Percentiles rank a stretch among this genome's conserved stretches.
Conservation (phyloP, 148 eudicot genomes). For the Vaccinium vitisidaea region DNA sequence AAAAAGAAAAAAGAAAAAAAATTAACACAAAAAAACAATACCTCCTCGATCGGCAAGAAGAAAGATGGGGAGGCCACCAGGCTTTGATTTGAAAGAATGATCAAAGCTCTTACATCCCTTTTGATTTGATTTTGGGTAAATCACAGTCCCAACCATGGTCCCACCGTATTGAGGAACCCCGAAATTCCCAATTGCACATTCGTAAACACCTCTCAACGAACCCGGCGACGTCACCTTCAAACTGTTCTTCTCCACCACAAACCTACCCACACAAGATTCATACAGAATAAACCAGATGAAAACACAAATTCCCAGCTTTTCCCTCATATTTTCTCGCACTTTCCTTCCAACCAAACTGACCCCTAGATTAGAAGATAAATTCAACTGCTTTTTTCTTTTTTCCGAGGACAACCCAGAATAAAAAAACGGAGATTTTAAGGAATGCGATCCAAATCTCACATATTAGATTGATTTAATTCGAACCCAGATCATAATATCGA, state of each 20-base stretch:
- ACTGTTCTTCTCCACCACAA: conserved; percentile 95
- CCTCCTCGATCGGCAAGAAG: conserved; percentile 92
- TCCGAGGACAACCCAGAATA: not conserved
- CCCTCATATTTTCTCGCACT: conserved; percentile 31
- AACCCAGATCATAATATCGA: not conserved
- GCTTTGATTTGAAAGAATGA: conserved; percentile 53
- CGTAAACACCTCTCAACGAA: conserved; percentile 57
- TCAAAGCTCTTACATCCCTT: conserved; percentile 62
- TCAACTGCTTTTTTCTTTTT: not conserved
- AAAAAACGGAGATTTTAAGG: not conserved
- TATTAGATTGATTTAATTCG: not conserved
- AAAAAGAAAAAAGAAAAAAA: not conserved
- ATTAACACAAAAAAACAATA: conserved; percentile 17
- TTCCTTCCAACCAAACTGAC: not conserved
- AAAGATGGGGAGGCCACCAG: conserved; percentile 81
- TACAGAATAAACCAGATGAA: conserved; percentile 31
- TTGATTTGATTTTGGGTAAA: conserved; percentile 71
- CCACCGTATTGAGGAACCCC: conserved; percentile 98
- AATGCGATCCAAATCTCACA: not conserved
- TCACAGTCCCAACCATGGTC: conserved; percentile 70
- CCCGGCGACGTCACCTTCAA: conserved; percentile 76
- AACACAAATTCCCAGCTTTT: conserved; percentile 28
- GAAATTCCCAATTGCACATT: conserved; percentile 94
- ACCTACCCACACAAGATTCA: conserved; percentile 56
- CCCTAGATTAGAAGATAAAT: not conserved